Conservation (phyloP, 495 filamentous ascomycete genomes). For the Tuber brumale region DNA sequence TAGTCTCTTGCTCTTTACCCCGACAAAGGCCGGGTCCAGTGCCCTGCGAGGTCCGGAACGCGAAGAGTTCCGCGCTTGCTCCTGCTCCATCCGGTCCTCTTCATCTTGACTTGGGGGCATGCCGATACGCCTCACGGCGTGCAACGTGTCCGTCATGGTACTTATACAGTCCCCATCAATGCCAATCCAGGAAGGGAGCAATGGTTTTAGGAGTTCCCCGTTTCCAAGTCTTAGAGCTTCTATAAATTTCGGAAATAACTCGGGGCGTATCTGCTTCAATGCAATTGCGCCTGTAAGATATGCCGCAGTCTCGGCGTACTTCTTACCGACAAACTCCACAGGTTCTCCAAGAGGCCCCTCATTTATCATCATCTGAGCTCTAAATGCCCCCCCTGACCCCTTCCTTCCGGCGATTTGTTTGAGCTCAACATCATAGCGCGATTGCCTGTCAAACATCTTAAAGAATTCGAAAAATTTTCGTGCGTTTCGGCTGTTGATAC, state of each 20-base stretch:
- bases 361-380: conserved; percentile 43
- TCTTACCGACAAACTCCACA: conserved; percentile 45
- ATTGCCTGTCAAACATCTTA: conserved; percentile 37
- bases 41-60: conserved; percentile 19
- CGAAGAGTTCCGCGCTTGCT: conserved; percentile 16
- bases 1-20: conserved; percentile 38
- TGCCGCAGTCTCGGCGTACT: conserved; percentile 43
- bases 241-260: conserved; percentile 44
- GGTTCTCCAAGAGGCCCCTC: conserved; percentile 39
- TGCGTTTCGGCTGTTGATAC: conserved; percentile 45
- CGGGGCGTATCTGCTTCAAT: conserved; percentile 43
- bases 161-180: conserved; percentile 44
- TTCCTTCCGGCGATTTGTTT: conserved; percentile 22
- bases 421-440: conserved; percentile 39
- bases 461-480: conserved; percentile 47
- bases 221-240: conserved; percentile 43
- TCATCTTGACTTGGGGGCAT: conserved; percentile 43
- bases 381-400: conserved; percentile 11
- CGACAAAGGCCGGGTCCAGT: conserved; percentile 30
- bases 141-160: conserved; percentile 46
- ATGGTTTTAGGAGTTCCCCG: conserved; percentile 45
- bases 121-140: conserved; percentile 45
- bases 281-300: conserved; percentile 46
- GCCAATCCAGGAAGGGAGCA: conserved; percentile 40
- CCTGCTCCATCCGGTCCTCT: conserved; percentile 25